phyloP scores from a whole-genome alignment of 73 alveolate species.

The Paramecium tetraurelia region DNA sequence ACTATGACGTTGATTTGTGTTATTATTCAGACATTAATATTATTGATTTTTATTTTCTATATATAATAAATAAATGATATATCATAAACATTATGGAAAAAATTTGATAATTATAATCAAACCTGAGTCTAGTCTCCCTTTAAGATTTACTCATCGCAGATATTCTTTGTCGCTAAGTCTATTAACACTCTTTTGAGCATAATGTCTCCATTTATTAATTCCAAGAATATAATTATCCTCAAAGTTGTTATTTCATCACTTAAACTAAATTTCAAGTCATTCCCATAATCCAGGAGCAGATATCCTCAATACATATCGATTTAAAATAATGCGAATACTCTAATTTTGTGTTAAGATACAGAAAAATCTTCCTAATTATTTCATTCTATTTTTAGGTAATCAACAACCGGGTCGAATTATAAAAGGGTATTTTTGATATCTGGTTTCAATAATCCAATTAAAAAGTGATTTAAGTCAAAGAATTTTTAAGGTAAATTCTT shows the following conservation, averaged over 20 bases:
- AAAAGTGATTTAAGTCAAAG: background rate
- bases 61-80: background rate
- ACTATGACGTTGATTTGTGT: slow-evolving; percentile 43
- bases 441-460: background rate
- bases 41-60: background rate
- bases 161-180: background rate
- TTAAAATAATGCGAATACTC: background rate
- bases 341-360: background rate
- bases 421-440: background rate
- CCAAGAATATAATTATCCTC: background rate
- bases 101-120: background rate
- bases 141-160: background rate
- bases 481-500: background rate
- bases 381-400: background rate
- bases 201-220: background rate
- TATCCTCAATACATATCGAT: too few relatives aligned
- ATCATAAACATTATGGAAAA: background rate
- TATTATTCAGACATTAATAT: slow-evolving; percentile 25
- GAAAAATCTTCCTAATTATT: background rate
- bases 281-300: background rate
- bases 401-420: background rate
- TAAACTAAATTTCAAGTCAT: too few relatives aligned
- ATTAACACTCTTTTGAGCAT: background rate
- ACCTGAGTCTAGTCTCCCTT: background rate
- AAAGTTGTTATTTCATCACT: background rate